Evolutionary conservation across 1,284 basidiomycete genomes (phyloP), one percentile per base, ranked within the genome.

Genomic region (Cystobasidium pallidum): DNA sequence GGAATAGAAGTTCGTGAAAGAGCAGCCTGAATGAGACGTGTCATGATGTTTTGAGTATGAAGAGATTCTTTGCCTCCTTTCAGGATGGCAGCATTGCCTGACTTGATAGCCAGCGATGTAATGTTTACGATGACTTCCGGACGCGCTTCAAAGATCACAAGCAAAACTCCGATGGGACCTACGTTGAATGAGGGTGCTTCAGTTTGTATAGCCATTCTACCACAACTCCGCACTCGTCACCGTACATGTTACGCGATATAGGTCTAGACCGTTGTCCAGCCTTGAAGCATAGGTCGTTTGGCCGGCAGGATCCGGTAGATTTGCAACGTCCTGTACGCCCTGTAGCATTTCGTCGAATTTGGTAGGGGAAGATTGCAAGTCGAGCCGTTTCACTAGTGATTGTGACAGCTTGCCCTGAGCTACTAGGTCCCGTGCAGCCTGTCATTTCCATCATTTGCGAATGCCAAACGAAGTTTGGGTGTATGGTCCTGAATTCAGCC

Each of bases 41-140:
- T 87, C 52, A 97, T 86, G 24, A 93, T 83, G 2, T 84, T 81
- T 1, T 91, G 86, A 0, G 94, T 95, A 73, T 88, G 83, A 55
- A 86, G 86, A 2, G 93, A 95, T 80, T 97, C 94, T 79, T 94
- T 95, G 2, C 94, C 94, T n/a, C 94, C 94, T 81, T 98, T 97
- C 47, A 97, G 83, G 74, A 98, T 97, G 3, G 93, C 94, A 39
- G 92, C 89, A 81, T 97, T 97, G 4, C 94, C 93, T 32, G 91
- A 94, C 82, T 98, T 99, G 82, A 99, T 92, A 1, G 96, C 95
- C 76, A 99, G 84, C 0, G 92, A 86, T 6, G 96, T 92, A 77
- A 99, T 98, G 81, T 99, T 99, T 52, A 99, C 91, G 34, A 99
- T 92, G 4, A 99, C 96, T 81, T 99, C 96, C 0, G 96, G 96